Conservation (phyloP, 148 eudicot species). For the Persicaria maculosa region DNA sequence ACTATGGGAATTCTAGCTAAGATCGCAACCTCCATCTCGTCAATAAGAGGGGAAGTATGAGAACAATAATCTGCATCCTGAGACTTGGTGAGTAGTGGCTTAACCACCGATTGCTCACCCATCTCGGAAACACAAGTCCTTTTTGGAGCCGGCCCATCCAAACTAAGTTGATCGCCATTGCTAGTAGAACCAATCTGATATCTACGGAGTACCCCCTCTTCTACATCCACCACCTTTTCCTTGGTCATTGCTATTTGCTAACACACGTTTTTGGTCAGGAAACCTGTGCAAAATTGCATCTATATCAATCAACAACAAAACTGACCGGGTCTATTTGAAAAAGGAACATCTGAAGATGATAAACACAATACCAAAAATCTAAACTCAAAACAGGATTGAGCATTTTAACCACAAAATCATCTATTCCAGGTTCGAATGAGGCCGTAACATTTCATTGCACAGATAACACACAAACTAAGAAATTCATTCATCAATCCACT, state of each 20-base stretch:
- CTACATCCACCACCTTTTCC: not conserved
- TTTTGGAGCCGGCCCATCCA: not conserved
- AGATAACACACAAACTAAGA: not conserved
- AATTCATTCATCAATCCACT: not conserved
- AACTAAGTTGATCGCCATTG: not conserved
- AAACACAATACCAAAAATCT: not conserved
- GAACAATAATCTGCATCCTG: slow-evolving; percentile 36
- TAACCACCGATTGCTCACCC: slow-evolving; percentile 11
- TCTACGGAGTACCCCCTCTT: not conserved
- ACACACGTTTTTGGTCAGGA: not conserved
- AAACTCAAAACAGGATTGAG: not conserved
- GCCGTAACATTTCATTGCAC: not conserved
- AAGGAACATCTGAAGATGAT: not conserved
- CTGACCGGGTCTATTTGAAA: not conserved
- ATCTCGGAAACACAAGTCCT: not conserved
- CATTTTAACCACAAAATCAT: not conserved
- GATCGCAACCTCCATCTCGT: slow-evolving; percentile 37
- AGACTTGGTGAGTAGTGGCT: slow-evolving; percentile 25
- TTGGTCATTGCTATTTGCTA: not conserved
- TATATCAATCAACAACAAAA: not conserved
- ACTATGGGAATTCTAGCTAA: slow-evolving; percentile 25
- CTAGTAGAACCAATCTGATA: not conserved
- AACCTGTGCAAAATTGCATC: not conserved
- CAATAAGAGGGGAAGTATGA: slow-evolving; percentile 26
- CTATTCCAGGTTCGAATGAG: no score